Evolutionary conservation across 345 rosid genomes (phyloP), one percentile per base, ranked within the genome.

Genomic region (Gossypium ekmanianum): DNA sequence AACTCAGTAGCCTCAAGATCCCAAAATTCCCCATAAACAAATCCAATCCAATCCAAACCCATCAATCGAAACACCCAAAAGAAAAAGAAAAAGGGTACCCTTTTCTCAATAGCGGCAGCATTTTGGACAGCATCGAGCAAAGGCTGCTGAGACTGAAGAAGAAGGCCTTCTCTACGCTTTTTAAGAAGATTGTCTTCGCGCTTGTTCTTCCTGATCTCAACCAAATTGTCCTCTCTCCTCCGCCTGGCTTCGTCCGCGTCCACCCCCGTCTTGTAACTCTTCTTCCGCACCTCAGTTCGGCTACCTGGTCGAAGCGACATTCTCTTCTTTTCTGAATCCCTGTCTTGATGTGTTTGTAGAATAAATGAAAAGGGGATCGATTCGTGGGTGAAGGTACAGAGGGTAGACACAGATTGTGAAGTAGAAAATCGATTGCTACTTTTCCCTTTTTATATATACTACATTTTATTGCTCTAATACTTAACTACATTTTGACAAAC

Each of bases 181-280:
- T 86, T 88, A 74, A 88, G 76, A 24, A 87, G 88, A 76, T 79
- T 59, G 63, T 59, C 63, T 59, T 59, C 63, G 16, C 63, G 63
- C 16, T 59, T 59, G 63, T 59, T 59, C 83, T 85, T 86, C 79
- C 88, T 81, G 77, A 87, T 85, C 77, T 84, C 89, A 2, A 87
- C 86, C 76, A 85, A 63, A 78, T 83, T 79, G 79, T 86, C 91
- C 66, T 83, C 91, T 69, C 91, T 86, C 59, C 87, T 80, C 74
- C 85, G 57, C 75, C 89, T 74, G 5, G 80, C 88, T 20, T 81
- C 89, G 9, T 86, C 63, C 2, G 63, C 63, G 13, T 59, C 63
- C 34, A 59, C 63, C 14, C 63, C 39, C 2, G 39, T 24, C 63
- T 59, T 59, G 63, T 59, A 59, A 59, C 63, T 59, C 63, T 59